A percentile compares a stretch with the other conserved stretches of the same genome.
Evolutionary conservation across 2,329 filamentous ascomycete species (phyloP).

Genomic region (Fusarium anthophilum): DNA sequence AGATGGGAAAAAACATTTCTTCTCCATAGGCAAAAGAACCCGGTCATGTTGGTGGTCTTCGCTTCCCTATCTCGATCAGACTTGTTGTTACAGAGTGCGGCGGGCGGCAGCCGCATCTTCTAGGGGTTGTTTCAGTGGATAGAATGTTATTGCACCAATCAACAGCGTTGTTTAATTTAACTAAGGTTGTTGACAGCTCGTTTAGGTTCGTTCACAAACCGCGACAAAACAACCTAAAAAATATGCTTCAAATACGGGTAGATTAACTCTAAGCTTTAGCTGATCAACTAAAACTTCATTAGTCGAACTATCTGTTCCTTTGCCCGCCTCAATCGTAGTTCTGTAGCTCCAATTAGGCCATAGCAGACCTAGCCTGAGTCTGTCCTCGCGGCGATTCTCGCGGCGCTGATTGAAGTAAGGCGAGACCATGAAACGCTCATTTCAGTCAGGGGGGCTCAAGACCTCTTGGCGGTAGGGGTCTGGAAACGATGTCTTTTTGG

Average conservation of each 20-base stretch:
- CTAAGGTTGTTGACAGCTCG: background rate
- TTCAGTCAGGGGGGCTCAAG: background rate
- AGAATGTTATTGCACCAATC: conserved; percentile 10
- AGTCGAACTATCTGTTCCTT: background rate
- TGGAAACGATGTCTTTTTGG: background rate
- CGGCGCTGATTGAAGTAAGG: background rate
- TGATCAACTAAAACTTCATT: background rate
- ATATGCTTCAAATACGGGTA: background rate
- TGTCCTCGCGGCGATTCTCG: background rate
- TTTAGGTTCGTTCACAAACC: background rate
- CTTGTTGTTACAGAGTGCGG: conserved; percentile 17
- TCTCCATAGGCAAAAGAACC: background rate
- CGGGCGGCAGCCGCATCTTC: background rate
- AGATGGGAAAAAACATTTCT: conserved; percentile 6
- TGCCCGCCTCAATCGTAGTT: too few species aligned
- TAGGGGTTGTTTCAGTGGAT: conserved; percentile 12
- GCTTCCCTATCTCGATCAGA: background rate
- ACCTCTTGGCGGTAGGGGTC: conserved; percentile 15
- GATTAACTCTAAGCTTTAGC: background rate
- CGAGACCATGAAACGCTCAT: conserved; percentile 17
- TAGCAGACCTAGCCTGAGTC: background rate
- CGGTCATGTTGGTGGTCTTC: background rate
- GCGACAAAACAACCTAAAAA: conserved; percentile 17
- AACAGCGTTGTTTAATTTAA: conserved; percentile 1
- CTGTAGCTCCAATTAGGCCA: background rate